These are phyloP conservation scores for Colletotrichum lentis DNA, from an alignment of 2,329 filamentous ascomycete genomes.

Conservation along the genomic window DNA sequence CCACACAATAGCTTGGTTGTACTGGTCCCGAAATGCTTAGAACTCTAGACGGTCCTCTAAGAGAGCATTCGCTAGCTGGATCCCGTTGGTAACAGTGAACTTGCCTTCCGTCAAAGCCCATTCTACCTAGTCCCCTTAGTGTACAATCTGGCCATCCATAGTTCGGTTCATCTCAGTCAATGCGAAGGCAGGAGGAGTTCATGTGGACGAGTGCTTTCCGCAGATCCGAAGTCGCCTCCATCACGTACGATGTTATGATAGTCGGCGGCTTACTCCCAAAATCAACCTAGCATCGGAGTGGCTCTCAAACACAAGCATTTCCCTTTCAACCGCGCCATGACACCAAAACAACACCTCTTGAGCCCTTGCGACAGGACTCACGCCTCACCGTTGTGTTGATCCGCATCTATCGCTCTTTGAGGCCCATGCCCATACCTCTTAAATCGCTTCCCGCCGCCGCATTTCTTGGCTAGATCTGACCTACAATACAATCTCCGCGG, in stretches of 20 bases:
- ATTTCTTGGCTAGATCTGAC: constrained; percentile 15
- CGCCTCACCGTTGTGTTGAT: constrained; percentile 23
- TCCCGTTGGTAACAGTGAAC: not conserved
- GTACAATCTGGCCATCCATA: not conserved
- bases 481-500: not conserved
- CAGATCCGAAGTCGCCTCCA: constrained; percentile 1
- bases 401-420: constrained; percentile 1
- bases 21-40: constrained; percentile 5
- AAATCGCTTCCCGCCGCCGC: constrained; percentile 12
- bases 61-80: constrained; percentile 9
- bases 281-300: constrained; percentile 12
- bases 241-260: constrained; percentile 14
- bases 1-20: not conserved
- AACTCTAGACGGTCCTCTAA: constrained; percentile 18
- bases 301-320: constrained; percentile 9
- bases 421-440: constrained; percentile 8
- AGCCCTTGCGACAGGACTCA: not conserved
- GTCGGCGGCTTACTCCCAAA: constrained; percentile 5
- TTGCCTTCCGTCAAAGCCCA: constrained; percentile 2
- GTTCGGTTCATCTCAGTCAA: constrained; percentile 1
- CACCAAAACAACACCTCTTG: constrained; percentile 1
- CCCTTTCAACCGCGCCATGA: constrained; percentile 15
- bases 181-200: constrained; percentile 5
- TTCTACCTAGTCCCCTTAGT: not conserved
- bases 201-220: constrained; percentile 4